Evolutionary conservation across 148 eudicot species (phyloP), one percentile per base, ranked within the genome.

Genomic region (Diospyros kaki): DNA sequence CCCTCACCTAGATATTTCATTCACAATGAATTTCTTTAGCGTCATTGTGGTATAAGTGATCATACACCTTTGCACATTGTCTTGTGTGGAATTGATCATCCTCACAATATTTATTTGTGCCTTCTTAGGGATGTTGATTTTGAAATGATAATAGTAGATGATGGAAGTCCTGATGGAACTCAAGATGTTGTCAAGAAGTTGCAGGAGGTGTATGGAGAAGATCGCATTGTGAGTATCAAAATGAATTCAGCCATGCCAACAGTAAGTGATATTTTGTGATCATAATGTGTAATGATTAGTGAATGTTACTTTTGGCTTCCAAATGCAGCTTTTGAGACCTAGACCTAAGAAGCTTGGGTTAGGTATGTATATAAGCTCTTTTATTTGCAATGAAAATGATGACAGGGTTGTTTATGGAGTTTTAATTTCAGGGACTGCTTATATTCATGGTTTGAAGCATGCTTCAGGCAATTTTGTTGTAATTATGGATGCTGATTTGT

Each of bases 121-220:
- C 15, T 71, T 45, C 8, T 80, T 62, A 95, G 98, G 93, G 89
- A 87, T 74, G 86, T 87, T 60, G 89, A 95, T 85, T 92, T 95
- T 80, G 98, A 95, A 82, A 81, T 95, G 63, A 88, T 95, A 56
- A 76, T 95, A 50, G 99, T 95, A 66, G 99, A 95, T 89, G 99
- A 95, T 82, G 99, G 99, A 76, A 92, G 97, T 84, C 99, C 97
- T 15, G 99, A 95, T 81, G 96, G 99, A 80, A 95, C 99, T 74
- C 99, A 95, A 86, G 93, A 90, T 72, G 87, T 95, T 15, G 91
- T 95, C 44, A 90, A 90, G 83, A 96, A 89, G 81, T 86, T 95
- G 82, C 97, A 95, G 82, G 77, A 79, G 71, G 89, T 95, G 28
- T 95, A 92, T 58, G 99, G 99, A 51, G 97, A 92, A 83, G 94